phyloP scores from a whole-genome alignment of 345 rosid genomes.

The Citrus reticulata region DNA sequence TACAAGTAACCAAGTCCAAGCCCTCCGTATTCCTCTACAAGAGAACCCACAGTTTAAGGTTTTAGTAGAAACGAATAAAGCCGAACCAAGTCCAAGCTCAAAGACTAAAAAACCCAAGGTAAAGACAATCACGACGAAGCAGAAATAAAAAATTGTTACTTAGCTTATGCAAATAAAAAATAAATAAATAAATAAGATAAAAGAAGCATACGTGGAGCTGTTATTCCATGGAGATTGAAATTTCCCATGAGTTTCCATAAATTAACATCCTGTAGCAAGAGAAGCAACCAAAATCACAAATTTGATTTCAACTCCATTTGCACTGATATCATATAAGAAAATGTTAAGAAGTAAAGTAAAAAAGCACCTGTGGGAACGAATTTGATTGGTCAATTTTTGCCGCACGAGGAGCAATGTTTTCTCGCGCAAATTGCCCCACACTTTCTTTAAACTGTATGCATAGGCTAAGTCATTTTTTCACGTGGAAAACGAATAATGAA shows the following conservation, averaged over 20 bases:
- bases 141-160: neutral
- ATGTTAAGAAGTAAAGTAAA: too few relatives aligned
- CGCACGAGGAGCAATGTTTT: slow-evolving; percentile 74
- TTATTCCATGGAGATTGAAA: slow-evolving; percentile 90
- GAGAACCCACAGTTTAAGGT: neutral
- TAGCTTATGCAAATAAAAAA: too few relatives aligned
- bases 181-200: too few relatives aligned
- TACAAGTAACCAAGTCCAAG: slow-evolving; percentile 95
- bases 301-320: too few relatives aligned
- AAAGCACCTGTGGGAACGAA: slow-evolving; percentile 70
- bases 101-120: neutral
- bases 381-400: slow-evolving; percentile 67
- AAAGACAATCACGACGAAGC: neutral
- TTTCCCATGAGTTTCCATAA: slow-evolving; percentile 97
- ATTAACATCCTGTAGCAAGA: slow-evolving; percentile 56
- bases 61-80: neutral
- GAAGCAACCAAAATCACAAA: neutral
- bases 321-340: too few relatives aligned
- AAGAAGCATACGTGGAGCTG: slow-evolving; percentile 63
- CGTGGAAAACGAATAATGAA: neutral
- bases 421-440: slow-evolving; percentile 74
- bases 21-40: slow-evolving; percentile 90
- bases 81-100: neutral
- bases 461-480: neutral
- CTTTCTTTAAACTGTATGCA: slow-evolving; percentile 78